A percentile compares a stretch with the other conserved stretches of the same genome.
Conservation (phyloP, 768 basidiomycete genomes). For the Polyporus arcularius region DNA sequence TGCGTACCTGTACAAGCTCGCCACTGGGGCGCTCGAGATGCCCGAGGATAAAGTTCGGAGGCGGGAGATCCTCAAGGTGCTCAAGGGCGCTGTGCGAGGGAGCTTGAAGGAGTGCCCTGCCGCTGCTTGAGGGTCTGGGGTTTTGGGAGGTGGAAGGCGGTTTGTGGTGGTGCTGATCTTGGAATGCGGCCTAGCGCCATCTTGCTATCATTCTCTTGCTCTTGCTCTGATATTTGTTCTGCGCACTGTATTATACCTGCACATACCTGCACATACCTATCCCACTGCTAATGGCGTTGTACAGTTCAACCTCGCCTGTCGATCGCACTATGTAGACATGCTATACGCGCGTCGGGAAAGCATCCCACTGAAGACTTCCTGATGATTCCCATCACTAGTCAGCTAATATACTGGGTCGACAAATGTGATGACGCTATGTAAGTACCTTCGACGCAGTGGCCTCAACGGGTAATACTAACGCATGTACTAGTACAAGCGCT, state of each 20-base stretch:
- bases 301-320: no score
- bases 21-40: slow-evolving; percentile 50
- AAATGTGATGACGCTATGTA: no score
- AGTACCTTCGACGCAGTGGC: no score
- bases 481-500: no score
- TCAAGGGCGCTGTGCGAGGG: slow-evolving; percentile 48
- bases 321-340: no score
- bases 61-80: slow-evolving; percentile 51
- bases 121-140: background rate
- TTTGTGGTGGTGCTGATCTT: background rate
- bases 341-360: no score
- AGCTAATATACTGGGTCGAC: no score
- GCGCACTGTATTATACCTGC: slow-evolving; percentile 6
- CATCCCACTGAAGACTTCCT: no score
- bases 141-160: background rate
- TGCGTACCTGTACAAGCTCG: slow-evolving; percentile 70
- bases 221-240: slow-evolving; percentile 17
- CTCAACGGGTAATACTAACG: no score
- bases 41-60: slow-evolving; percentile 55
- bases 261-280: background rate
- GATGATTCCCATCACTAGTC: no score
- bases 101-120: slow-evolving; percentile 22
- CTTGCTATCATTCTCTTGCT: slow-evolving; percentile 1
- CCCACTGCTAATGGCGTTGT: background rate
- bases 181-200: background rate